Base-by-base conservation (phyloP, 805 yeast species). In the Candida vaughaniae region DNA sequence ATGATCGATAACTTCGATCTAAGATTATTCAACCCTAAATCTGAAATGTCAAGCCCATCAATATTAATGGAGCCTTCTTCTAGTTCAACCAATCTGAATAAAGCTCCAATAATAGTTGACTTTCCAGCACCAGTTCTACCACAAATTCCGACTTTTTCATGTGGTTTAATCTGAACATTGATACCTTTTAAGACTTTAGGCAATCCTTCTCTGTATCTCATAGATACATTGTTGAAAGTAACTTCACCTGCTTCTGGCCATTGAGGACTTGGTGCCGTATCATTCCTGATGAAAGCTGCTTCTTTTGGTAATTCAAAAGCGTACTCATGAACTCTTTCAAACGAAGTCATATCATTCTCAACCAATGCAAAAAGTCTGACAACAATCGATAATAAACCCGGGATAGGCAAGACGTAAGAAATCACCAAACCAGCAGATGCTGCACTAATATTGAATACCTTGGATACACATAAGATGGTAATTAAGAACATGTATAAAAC, bases 51-150 rank as follows among this genome's bases (percentile, higher is more conserved):
- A 22, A 78, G 58, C 11, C 71, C 82, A 51, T 80, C 86, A 46
- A 80, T 78, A 15, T 38, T 38, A 22, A 80, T 75, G 10, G 42
- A 41, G 3, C 86, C 85, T 2, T 45, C 36, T 19, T 62, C 59
- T 29, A 77, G 53, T 56, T 79, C 85, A 12, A 69, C 60, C 33
- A 80, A 52, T 47, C 86, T 62, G 53, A 70, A 80, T 36, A 80
- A 55, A 1, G 84, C 82, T n/a, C 78, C 70, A 77, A 78, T 79
- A 35, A 80, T 77, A 4, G 85, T 71, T 2, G 82, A 66, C 58
- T 80, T 80, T 32, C 95, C 95, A 3, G 95, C 95, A 49, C 95
- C 95, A 0, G 95, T 86, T 53, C 95, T 74, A 30, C 95, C 95
- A 66, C 91, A 84, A 38, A 86, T 80, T 31, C 95, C 95, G 47